Evolutionary conservation across 164 flowering plant genomes (phyloP).

Genomic region (Magnolia sinica): DNA sequence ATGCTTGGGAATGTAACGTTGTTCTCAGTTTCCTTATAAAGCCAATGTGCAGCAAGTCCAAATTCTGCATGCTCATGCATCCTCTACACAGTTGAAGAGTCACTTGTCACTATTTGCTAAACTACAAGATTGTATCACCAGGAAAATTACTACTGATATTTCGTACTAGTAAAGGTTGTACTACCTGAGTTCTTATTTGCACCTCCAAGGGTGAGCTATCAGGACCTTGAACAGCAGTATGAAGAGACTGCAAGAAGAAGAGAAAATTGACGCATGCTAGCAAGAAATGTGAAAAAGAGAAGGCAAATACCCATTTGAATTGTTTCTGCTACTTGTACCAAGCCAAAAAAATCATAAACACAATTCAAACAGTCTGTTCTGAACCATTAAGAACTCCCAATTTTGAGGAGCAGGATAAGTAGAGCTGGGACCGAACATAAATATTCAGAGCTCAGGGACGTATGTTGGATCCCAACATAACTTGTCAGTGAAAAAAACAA

Average conservation of each 20-base stretch:
- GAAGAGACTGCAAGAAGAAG: slow-evolving; percentile 70
- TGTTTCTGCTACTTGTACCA: neutral
- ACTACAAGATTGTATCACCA: neutral
- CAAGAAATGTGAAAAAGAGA: neutral
- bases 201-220: slow-evolving; percentile 84
- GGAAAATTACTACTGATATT: slow-evolving; percentile 4
- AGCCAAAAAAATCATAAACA: neutral
- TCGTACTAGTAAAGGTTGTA: neutral
- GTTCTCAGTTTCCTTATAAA: slow-evolving; percentile 78
- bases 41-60: slow-evolving; percentile 99
- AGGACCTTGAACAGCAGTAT: slow-evolving; percentile 92
- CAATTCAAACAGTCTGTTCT: neutral
- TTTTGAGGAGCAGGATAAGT: neutral
- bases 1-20: slow-evolving; percentile 25
- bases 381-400: neutral
- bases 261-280: neutral
- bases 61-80: slow-evolving; percentile 97
- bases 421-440: too few relatives aligned
- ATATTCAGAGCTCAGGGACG: too few relatives aligned
- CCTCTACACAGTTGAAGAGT: slow-evolving; percentile 36
- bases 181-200: slow-evolving; percentile 95
- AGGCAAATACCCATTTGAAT: neutral
- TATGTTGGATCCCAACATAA: too few relatives aligned
- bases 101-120: neutral
- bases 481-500: too few relatives aligned